phyloP scores from a whole-genome alignment of 169 alveolate genomes.

The Cryptosporidium andersoni region DNA sequence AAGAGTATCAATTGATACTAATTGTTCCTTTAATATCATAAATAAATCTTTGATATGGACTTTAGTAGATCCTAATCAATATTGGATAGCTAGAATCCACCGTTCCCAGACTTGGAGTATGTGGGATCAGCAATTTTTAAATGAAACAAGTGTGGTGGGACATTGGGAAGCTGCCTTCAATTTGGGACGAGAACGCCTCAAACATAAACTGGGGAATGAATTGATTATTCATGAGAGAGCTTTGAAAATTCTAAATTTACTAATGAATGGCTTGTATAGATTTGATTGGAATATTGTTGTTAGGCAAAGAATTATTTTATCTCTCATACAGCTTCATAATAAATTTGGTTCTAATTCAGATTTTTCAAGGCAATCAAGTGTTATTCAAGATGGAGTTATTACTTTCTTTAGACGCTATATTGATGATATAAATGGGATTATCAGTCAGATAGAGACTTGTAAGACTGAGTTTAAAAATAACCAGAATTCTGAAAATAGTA shows the following conservation, averaged over 20 bases:
- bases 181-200: conserved; percentile 42
- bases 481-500: no score
- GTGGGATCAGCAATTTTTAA: conserved; percentile 69
- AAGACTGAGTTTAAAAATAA: neutral
- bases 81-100: conserved; percentile 56
- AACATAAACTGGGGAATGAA: neutral
- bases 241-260: conserved; percentile 26
- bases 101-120: conserved; percentile 71
- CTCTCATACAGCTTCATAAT: conserved; percentile 23
- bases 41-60: conserved; percentile 29
- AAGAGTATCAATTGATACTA: neutral
- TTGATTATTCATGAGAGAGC: conserved; percentile 22
- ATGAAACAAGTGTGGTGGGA: conserved; percentile 48
- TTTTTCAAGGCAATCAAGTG: neutral
- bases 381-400: conserved; percentile 11
- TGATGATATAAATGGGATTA: conserved; percentile 4
- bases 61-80: conserved; percentile 31
- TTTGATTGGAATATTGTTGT: conserved; percentile 61
- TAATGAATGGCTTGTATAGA: conserved; percentile 40
- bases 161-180: conserved; percentile 56
- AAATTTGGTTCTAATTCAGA: conserved; percentile 18
- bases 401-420: conserved; percentile 41
- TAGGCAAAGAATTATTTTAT: conserved; percentile 28
- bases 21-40: neutral
- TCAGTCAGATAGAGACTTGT: neutral